Evolutionary conservation across 1,284 basidiomycete species (phyloP).

Genomic region (Tremellales sp.): DNA sequence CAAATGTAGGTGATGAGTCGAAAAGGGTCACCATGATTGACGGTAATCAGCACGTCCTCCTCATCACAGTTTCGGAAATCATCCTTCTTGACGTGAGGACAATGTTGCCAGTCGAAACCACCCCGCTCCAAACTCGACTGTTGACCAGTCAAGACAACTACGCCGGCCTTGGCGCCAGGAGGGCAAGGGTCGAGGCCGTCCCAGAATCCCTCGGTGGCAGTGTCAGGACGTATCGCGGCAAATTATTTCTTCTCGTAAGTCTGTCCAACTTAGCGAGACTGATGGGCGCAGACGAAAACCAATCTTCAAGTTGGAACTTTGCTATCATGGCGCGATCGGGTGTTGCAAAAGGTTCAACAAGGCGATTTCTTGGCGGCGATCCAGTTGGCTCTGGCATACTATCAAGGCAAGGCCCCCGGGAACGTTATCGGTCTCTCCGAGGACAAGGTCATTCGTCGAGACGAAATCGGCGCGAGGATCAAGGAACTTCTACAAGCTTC

Average conservation of each 20-base stretch:
- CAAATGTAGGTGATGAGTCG: conserved; percentile 36
- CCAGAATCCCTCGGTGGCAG: conserved; percentile 59
- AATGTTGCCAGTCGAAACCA: conserved; percentile 40
- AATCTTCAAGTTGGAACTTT: conserved; percentile 79
- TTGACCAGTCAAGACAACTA: conserved; percentile 41
- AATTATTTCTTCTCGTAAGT: conserved; percentile 82
- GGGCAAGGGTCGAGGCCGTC: conserved; percentile 5
- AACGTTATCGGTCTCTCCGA: conserved; percentile 84
- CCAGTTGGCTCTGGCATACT: conserved; percentile 77
- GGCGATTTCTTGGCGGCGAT: conserved; percentile 91
- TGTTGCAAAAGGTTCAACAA: conserved; percentile 74
- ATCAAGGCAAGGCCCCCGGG: conserved; percentile 73
- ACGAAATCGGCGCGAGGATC: conserved; percentile 70
- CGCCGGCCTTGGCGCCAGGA: conserved; percentile 13
- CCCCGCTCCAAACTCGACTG: conserved; percentile 36
- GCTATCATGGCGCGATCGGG: conserved; percentile 91
- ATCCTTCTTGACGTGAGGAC: conserved; percentile 66
- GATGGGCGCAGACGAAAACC: conserved; percentile 42
- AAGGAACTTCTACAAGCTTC: conserved; percentile 83
- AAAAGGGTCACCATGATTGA: conserved; percentile 61
- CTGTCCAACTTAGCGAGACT: background rate
- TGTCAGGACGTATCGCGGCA: conserved; percentile 78
- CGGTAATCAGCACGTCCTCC: conserved; percentile 54
- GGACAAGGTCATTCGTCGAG: conserved; percentile 57
- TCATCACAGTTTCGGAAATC: conserved; percentile 58